phyloP scores from a whole-genome alignment of 495 filamentous ascomycete species.

The Podospora bellae-mahoneyi region DNA sequence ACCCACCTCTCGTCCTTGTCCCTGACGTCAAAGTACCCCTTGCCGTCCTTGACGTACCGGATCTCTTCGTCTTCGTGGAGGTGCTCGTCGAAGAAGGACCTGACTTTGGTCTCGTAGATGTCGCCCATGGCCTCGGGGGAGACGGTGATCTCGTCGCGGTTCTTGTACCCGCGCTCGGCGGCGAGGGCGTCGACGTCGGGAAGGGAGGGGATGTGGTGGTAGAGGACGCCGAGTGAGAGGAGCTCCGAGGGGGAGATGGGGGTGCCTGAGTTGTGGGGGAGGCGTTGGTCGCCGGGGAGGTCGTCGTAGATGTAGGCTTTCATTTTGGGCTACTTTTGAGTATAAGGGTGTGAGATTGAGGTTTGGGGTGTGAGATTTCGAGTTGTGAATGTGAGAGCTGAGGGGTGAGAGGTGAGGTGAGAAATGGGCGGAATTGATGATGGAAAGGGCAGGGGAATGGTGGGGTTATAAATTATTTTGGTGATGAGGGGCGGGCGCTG shows the following conservation, averaged over 20 bases:
- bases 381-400: not conserved
- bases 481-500: not conserved
- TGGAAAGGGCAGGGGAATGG: not conserved
- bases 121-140: conserved; percentile 83
- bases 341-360: not conserved
- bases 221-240: conserved; percentile 69
- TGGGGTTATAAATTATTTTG: conserved; percentile 3
- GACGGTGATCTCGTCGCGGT: conserved; percentile 90
- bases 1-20: conserved; percentile 75
- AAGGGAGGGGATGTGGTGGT: conserved; percentile 64
- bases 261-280: conserved; percentile 79
- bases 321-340: conserved; percentile 47
- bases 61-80: conserved; percentile 99
- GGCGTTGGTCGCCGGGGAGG: conserved; percentile 80
- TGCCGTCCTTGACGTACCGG: conserved; percentile 86
- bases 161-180: conserved; percentile 75
- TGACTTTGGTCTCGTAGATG: conserved; percentile 85
- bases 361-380: not conserved
- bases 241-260: conserved; percentile 60
- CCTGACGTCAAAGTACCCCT: conserved; percentile 91
- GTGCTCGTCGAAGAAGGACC: conserved; percentile 90
- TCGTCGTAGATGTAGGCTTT: conserved; percentile 84
- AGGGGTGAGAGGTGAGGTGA: not conserved
- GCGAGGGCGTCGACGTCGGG: conserved; percentile 70
- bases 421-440: not conserved